Conservation (phyloP, 2,329 filamentous ascomycete genomes). For the Talaromyces marneffei region DNA sequence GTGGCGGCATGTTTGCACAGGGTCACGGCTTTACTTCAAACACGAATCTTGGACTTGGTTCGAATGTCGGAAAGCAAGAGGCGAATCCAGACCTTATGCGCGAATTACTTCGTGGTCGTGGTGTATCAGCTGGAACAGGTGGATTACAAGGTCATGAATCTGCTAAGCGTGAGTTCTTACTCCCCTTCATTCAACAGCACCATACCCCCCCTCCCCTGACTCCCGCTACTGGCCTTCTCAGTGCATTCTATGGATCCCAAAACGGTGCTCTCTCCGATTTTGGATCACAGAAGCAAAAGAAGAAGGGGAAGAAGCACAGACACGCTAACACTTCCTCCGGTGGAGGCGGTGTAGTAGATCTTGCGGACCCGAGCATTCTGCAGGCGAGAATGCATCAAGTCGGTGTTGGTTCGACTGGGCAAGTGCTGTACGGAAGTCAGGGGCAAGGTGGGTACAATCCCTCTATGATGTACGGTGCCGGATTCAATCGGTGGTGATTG, state of each 20-base stretch:
- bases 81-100: conserved; percentile 69
- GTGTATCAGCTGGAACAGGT: conserved; percentile 50
- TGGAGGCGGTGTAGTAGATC: conserved; percentile 99
- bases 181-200: conserved; percentile 86
- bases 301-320: conserved; percentile 99
- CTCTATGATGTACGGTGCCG: conserved; percentile 71
- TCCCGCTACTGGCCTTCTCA: conserved; percentile 85
- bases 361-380: conserved; percentile 99
- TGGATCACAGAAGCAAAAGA: conserved; percentile 91
- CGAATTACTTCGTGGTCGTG: conserved; percentile 69
- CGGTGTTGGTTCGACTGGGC: conserved; percentile 69
- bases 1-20: conserved; percentile 81
- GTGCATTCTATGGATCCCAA: conserved; percentile 84
- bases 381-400: conserved; percentile 94
- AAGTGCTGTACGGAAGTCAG: conserved; percentile 85
- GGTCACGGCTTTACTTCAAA: conserved; percentile 70
- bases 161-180: conserved; percentile 97
- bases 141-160: conserved; percentile 71
- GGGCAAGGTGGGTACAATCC: conserved; percentile 86
- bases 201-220: conserved; percentile 83
- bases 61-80: conserved; percentile 63
- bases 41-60: conserved; percentile 58
- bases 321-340: conserved; percentile 99
- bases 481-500: conserved; percentile 62
- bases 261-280: conserved; percentile 83